phyloP scores from a whole-genome alignment of 1,284 basidiomycete species.

The Violaceomyces palustris region DNA sequence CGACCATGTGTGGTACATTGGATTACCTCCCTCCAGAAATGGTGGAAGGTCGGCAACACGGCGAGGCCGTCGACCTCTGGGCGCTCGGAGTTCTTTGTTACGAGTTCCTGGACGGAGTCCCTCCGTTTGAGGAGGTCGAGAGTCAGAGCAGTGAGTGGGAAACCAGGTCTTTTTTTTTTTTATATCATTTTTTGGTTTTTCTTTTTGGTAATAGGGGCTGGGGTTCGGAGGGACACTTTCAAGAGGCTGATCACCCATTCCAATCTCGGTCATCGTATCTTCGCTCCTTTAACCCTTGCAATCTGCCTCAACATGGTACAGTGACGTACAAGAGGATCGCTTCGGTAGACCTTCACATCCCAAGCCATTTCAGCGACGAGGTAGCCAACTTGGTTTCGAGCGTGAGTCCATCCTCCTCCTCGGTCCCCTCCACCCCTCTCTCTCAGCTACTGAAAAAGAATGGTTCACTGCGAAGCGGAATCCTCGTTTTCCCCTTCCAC shows the following conservation, averaged over 20 bases:
- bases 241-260: no score
- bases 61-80: slow-evolving; percentile 90
- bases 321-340: slow-evolving; percentile 44
- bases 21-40: slow-evolving; percentile 99
- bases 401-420: slow-evolving; percentile 6
- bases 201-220: no score
- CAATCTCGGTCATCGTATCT: background rate
- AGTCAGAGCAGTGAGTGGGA: slow-evolving; percentile 69
- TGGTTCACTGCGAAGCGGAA: background rate
- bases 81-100: slow-evolving; percentile 92
- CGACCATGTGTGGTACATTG: slow-evolving; percentile 87
- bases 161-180: no score
- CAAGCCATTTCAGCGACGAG: slow-evolving; percentile 34
- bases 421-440: background rate
- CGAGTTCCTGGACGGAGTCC: slow-evolving; percentile 85
- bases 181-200: background rate
- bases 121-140: slow-evolving; percentile 78
- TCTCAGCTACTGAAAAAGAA: background rate
- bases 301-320: slow-evolving; percentile 2
- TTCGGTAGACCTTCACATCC: slow-evolving; percentile 41
- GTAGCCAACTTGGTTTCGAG: slow-evolving; percentile 35
- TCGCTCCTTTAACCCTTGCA: background rate
- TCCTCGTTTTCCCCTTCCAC: background rate
- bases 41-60: slow-evolving; percentile 84
- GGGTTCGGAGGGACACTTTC: background rate